These are phyloP conservation scores for Sclerotinia minor DNA, from an alignment of 2,329 filamentous ascomycete genomes.

Conservation along the genomic window DNA sequence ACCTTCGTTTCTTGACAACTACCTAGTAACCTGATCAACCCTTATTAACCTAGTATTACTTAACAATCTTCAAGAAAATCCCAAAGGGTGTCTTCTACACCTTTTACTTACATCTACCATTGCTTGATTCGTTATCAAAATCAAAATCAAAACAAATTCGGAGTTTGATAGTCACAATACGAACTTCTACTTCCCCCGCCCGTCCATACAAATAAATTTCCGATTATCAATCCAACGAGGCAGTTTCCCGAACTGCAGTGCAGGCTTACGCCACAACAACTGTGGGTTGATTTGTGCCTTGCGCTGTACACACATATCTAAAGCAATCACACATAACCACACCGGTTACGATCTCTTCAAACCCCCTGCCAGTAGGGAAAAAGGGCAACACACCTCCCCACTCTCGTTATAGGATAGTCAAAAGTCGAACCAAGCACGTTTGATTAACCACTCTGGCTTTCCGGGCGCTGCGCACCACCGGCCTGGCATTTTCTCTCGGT, in stretches of 20 bases:
- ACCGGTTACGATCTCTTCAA: slow-evolving; percentile 16
- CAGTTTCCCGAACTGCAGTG: slow-evolving; percentile 13
- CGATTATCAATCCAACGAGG: slow-evolving; percentile 19
- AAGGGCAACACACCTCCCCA: slow-evolving; percentile 3
- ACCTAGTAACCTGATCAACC: no score
- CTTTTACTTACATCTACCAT: not conserved
- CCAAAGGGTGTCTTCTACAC: not conserved
- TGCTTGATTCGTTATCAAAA: not conserved
- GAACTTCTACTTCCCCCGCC: not conserved
- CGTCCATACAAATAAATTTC: slow-evolving; percentile 1
- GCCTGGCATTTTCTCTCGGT: slow-evolving; percentile 60
- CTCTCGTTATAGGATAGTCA: slow-evolving; percentile 4
- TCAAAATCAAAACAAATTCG: not conserved
- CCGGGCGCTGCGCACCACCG: slow-evolving; percentile 53
- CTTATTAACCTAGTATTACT: no score
- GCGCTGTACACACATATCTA: slow-evolving; percentile 17
- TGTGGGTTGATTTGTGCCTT: slow-evolving; percentile 23
- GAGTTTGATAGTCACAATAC: slow-evolving; percentile 9
- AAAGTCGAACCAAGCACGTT: slow-evolving; percentile 2
- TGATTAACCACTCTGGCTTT: slow-evolving; percentile 53
- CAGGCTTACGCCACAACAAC: slow-evolving; percentile 20
- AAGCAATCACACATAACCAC: slow-evolving; percentile 17
- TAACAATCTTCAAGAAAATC: not conserved
- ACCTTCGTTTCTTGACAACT: not conserved
- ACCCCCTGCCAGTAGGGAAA: not conserved